Conservation (phyloP, 768 basidiomycete species). For the Tylopilus rubrobrunneus region DNA sequence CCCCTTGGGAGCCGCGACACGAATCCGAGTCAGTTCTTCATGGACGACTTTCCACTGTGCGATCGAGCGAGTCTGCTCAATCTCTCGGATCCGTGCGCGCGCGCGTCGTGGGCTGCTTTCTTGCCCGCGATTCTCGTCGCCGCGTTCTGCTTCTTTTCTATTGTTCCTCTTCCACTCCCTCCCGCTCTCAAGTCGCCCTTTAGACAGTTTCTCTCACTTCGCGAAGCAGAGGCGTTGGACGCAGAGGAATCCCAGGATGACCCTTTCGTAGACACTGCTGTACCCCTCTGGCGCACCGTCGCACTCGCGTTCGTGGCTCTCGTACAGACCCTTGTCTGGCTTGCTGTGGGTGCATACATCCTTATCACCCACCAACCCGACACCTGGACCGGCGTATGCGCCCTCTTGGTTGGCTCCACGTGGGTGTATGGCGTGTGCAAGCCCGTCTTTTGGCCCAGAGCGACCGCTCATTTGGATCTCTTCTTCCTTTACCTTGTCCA, state of each 20-base stretch:
- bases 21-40: not conserved
- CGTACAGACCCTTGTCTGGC: conserved; percentile 53
- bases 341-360: conserved; percentile 53
- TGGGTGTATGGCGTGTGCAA: conserved; percentile 68
- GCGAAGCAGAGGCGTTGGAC: conserved; percentile 53
- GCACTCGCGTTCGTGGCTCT: conserved; percentile 56
- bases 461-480: conserved; percentile 62
- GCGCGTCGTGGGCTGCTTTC: conserved; percentile 50
- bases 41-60: conserved; percentile 15
- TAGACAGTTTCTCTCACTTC: conserved; percentile 43
- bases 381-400: conserved; percentile 35
- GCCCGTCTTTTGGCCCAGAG: conserved; percentile 47
- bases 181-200: conserved; percentile 29
- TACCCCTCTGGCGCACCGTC: conserved; percentile 59
- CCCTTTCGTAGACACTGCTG: not conserved
- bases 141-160: conserved; percentile 36
- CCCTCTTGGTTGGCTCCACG: conserved; percentile 46
- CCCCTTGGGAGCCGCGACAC: no score
- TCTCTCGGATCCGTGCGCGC: conserved; percentile 44
- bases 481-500: conserved; percentile 54
- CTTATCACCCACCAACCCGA: conserved; percentile 37
- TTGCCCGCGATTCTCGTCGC: conserved; percentile 46
- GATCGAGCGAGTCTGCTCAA: conserved; percentile 28
- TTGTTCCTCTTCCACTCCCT: conserved; percentile 27
- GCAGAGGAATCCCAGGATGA: conserved; percentile 4